These are phyloP conservation scores for Verticillium nonalfalfae DNA, from an alignment of 2,329 filamentous ascomycete species.

Conservation along the genomic window DNA sequence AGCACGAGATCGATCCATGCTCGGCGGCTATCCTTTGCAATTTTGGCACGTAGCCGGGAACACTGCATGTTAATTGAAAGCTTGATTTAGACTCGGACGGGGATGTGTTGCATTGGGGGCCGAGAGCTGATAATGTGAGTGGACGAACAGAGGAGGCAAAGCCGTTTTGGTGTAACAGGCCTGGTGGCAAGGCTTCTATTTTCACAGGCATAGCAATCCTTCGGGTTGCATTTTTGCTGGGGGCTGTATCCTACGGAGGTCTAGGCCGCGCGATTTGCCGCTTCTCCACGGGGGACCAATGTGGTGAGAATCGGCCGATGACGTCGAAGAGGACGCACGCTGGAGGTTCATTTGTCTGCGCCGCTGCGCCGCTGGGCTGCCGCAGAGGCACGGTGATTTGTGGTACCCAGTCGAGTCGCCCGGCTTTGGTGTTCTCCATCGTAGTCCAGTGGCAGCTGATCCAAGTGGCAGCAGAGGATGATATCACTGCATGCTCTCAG, in stretches of 20 bases:
- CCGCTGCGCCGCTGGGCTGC: no score
- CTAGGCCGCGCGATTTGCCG: background rate
- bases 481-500: no score
- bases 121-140: background rate
- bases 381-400: no score
- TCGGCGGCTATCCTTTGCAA: background rate
- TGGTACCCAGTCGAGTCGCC: no score
- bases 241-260: background rate
- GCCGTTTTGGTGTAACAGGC: background rate
- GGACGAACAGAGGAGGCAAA: background rate
- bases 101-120: background rate
- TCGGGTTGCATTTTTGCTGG: background rate
- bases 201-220: background rate
- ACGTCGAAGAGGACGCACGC: background rate
- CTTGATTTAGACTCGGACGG: background rate
- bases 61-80: background rate
- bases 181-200: background rate
- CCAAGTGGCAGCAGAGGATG: no score
- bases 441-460: no score
- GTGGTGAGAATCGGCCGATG: background rate
- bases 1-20: background rate
- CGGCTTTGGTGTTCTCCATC: no score
- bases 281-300: background rate
- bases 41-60: background rate
- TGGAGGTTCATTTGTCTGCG: background rate